Evolutionary conservation across 768 basidiomycete species (phyloP).

Genomic region (Psilocybe azurescens): DNA sequence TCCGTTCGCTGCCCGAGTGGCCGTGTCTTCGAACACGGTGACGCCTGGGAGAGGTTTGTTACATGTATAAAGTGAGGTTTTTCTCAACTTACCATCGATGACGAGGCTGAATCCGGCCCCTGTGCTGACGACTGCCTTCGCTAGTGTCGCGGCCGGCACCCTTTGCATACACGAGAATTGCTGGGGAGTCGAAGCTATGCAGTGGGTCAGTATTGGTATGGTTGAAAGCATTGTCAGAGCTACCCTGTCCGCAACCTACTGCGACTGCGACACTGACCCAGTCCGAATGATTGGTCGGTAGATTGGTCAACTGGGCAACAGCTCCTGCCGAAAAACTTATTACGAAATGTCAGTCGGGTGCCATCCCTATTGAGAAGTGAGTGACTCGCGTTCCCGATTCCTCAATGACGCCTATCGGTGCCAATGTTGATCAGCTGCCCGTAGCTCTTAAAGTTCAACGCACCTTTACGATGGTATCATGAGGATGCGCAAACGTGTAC

Average conservation of each 20-base stretch:
- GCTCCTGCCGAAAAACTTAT: not conserved
- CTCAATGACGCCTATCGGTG: constrained; percentile 36
- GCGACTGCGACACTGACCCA: constrained; percentile 37
- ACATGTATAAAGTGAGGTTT: constrained; percentile 11
- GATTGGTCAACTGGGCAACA: not conserved
- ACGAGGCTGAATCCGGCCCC: constrained; percentile 31
- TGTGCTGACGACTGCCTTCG: constrained; percentile 36
- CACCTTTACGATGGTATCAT: constrained; percentile 37
- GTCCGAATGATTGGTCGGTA: constrained; percentile 20
- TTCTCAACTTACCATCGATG: constrained; percentile 31
- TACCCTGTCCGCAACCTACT: constrained; percentile 40
- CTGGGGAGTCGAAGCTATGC: constrained; percentile 23
- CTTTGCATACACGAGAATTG: constrained; percentile 43
- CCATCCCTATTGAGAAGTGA: not conserved
- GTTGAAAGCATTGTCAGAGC: not conserved
- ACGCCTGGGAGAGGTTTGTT: constrained; percentile 22
- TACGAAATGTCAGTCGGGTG: not conserved
- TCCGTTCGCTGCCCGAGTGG: constrained; percentile 25
- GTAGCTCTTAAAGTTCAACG: not conserved
- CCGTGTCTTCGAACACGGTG: constrained; percentile 35
- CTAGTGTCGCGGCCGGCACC: constrained; percentile 33
- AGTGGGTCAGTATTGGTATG: not conserved
- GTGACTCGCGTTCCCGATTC: constrained; percentile 40
- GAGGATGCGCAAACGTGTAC: constrained; percentile 38
- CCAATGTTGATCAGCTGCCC: constrained; percentile 1